A percentile compares a stretch with the other conserved stretches of the same genome.
Evolutionary conservation across 1,284 basidiomycete genomes (phyloP).

Genomic region (Boletus smithii): DNA sequence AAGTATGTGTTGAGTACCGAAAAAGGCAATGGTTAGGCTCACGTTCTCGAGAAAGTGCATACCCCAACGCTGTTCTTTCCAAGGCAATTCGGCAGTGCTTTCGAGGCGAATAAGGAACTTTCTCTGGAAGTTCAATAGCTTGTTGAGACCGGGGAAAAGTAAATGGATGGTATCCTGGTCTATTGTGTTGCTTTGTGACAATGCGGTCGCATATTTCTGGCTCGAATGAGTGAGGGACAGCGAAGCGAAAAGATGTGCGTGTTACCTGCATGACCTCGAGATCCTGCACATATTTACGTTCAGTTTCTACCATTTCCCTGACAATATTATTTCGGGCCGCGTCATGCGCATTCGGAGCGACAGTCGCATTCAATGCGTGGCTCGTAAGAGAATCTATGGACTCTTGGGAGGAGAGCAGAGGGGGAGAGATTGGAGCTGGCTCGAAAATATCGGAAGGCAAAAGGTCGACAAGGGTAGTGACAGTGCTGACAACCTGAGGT

Average conservation of each 20-base stretch:
- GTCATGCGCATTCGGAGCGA: conserved; percentile 56
- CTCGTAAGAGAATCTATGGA: conserved; percentile 57
- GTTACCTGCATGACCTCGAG: conserved; percentile 93
- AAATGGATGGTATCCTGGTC: conserved; percentile 93
- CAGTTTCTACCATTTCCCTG: conserved; percentile 87
- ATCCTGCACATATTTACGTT: conserved; percentile 97
- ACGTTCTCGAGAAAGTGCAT: conserved; percentile 77
- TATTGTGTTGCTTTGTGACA: conserved; percentile 80
- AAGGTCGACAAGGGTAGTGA: conserved; percentile 81
- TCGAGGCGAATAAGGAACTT: conserved; percentile 95
- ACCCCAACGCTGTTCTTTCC: conserved; percentile 91
- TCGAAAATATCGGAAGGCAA: conserved; percentile 77
- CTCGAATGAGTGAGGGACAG: conserved; percentile 14
- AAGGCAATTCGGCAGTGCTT: conserved; percentile 75
- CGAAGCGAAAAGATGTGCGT: conserved; percentile 9
- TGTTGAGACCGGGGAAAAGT: conserved; percentile 94
- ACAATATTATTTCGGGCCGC: conserved; percentile 76
- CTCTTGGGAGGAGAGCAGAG: conserved; percentile 50
- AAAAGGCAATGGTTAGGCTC: conserved; percentile 38
- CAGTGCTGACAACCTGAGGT: conserved; percentile 82
- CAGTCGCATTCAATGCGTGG: conserved; percentile 38
- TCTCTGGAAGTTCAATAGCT: conserved; percentile 94
- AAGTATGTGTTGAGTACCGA: conserved; percentile 34
- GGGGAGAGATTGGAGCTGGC: conserved; percentile 57
- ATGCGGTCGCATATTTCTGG: conserved; percentile 78